Conservation (phyloP, 768 basidiomycete genomes). For the Tylopilus vinaceipallidus region DNA sequence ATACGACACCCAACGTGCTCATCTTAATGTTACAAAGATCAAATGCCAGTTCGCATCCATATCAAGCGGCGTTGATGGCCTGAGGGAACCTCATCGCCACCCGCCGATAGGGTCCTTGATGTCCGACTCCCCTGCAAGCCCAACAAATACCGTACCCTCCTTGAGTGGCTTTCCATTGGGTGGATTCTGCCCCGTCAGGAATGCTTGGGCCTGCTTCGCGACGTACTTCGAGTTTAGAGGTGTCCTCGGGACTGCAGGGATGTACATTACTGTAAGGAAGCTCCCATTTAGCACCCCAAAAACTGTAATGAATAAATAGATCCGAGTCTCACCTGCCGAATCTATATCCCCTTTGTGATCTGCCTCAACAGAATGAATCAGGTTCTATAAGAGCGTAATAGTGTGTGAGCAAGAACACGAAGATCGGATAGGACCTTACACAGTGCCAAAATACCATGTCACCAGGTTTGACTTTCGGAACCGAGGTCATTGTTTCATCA, state of each 20-base stretch:
- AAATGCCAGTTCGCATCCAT: too few species aligned
- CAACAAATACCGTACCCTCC: too few species aligned
- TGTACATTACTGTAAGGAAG: conserved; percentile 64
- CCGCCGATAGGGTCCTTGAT: too few species aligned
- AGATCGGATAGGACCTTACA: not conserved
- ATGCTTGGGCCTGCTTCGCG: conserved; percentile 57
- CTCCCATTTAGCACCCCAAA: not conserved
- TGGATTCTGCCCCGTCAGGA: conserved; percentile 57
- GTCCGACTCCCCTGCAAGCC: too few species aligned
- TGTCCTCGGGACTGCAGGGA: conserved; percentile 67
- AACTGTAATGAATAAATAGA: not conserved
- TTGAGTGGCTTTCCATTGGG: too few species aligned
- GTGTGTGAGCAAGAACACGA: not conserved
- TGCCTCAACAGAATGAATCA: conserved; percentile 45
- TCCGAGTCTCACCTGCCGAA: conserved; percentile 45
- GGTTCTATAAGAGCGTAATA: conserved; percentile 33
- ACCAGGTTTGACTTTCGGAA: too few species aligned
- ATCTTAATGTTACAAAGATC: too few species aligned
- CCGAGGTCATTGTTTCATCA: too few species aligned
- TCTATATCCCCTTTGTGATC: conserved; percentile 54
- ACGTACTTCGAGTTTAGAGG: conserved; percentile 61
- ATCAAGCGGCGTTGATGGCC: too few species aligned
- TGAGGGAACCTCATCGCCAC: too few species aligned
- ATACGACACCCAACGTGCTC: too few species aligned
- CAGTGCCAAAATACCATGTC: too few species aligned